phyloP scores from a whole-genome alignment of 805 yeast species.

The Saccharomyces mikatae region DNA sequence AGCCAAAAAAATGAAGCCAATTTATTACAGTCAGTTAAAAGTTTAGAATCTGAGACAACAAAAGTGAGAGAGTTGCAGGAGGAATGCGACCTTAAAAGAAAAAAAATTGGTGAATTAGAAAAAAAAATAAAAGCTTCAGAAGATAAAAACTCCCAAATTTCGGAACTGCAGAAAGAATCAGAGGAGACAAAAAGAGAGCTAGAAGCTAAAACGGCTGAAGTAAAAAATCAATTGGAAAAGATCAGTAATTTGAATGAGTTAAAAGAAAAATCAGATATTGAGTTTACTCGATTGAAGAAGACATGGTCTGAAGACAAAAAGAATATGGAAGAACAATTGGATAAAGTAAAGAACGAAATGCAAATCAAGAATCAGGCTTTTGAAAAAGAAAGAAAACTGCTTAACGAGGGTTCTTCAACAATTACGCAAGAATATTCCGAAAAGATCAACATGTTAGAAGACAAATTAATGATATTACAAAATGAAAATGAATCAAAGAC shows the following conservation, averaged over 20 bases:
- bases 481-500: neutral
- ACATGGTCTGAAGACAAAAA: neutral
- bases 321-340: constrained; percentile 1
- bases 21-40: neutral
- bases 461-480: neutral
- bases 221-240: neutral
- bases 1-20: neutral
- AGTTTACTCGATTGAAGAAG: neutral
- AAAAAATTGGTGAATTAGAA: constrained; percentile 1
- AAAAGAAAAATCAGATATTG: neutral
- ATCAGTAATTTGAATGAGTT: neutral
- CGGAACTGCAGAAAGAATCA: constrained; percentile 1
- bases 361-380: constrained; percentile 36
- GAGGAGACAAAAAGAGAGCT: constrained; percentile 1
- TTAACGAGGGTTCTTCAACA: constrained; percentile 43
- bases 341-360: constrained; percentile 24
- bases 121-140: constrained; percentile 4
- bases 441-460: constrained; percentile 7
- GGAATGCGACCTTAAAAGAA: neutral
- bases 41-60: neutral
- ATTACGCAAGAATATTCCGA: constrained; percentile 40
- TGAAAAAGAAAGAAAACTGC: constrained; percentile 42
- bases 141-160: neutral
- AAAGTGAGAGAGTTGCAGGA: neutral
- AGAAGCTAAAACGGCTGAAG: neutral